Evolutionary conservation across 306 rosid genomes (phyloP).

Genomic region (Boehmeria nivea): DNA sequence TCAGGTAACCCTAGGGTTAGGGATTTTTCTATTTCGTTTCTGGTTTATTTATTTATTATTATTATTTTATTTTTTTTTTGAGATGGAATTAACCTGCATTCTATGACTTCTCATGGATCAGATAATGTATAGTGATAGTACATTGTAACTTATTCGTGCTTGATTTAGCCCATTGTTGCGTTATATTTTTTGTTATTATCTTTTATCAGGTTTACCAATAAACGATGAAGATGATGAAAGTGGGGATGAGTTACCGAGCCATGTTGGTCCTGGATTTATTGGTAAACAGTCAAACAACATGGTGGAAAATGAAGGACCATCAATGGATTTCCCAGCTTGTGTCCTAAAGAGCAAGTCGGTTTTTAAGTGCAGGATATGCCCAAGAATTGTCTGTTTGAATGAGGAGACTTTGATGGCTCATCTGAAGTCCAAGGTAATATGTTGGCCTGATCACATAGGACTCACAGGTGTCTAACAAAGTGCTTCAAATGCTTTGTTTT

Average conservation of each 20-base stretch:
- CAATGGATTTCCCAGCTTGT: constrained; percentile 31
- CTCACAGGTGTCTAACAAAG: too few relatives aligned
- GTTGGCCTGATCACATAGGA: background rate
- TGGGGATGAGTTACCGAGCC: constrained; percentile 13
- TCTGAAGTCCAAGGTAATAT: constrained; percentile 82
- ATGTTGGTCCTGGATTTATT: background rate
- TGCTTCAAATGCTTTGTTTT: too few relatives aligned
- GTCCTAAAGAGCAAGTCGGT: constrained; percentile 66
- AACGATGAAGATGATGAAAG: constrained; percentile 50
- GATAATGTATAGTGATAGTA: background rate
- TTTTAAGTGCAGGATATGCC: constrained; percentile 88
- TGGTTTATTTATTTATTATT: too few relatives aligned
- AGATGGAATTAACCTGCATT: too few relatives aligned
- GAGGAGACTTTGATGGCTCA: constrained; percentile 76
- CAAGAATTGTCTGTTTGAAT: constrained; percentile 71
- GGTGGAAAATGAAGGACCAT: constrained; percentile 26
- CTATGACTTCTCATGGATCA: background rate
- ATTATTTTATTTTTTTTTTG: too few relatives aligned
- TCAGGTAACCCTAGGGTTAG: constrained; percentile 40
- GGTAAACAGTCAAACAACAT: constrained; percentile 20
- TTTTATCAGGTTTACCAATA: constrained; percentile 35
- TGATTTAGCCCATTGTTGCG: background rate
- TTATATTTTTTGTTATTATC: constrained; percentile 3
- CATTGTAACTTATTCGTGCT: background rate
- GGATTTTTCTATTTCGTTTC: background rate